These are phyloP conservation scores for Turritis glabra DNA, from an alignment of 345 rosid species.

Conservation along the genomic window DNA sequence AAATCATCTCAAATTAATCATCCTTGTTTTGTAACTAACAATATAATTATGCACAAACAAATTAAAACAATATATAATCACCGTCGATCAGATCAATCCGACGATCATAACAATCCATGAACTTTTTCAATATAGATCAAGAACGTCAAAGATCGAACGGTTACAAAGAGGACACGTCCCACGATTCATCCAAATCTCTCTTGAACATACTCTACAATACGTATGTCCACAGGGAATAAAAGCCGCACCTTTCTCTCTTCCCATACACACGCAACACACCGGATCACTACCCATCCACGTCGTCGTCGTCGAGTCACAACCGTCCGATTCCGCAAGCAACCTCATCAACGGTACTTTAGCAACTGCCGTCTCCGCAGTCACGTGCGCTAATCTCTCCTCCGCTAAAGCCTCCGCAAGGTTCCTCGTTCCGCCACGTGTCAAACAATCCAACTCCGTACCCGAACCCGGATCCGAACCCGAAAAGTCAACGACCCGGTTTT, in stretches of 20 bases:
- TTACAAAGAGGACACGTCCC: conserved; percentile 79
- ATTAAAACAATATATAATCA: neutral
- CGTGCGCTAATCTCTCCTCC: conserved; percentile 64
- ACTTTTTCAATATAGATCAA: conserved; percentile 56
- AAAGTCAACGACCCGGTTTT: conserved; percentile 17
- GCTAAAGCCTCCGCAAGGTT: conserved; percentile 81
- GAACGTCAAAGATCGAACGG: conserved; percentile 71
- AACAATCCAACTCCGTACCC: conserved; percentile 25
- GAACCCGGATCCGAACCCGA: neutral
- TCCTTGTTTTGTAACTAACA: neutral
- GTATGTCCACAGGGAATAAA: conserved; percentile 93
- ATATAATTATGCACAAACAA: conserved; percentile 20
- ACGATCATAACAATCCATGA: conserved; percentile 5
- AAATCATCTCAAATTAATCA: too few species aligned
- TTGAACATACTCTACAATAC: conserved; percentile 73
- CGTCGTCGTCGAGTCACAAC: conserved; percentile 20
- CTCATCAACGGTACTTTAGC: conserved; percentile 66
- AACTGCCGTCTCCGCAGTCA: neutral
- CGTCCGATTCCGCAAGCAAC: conserved; percentile 41
- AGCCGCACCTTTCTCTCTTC: conserved; percentile 85
- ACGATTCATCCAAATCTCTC: conserved; percentile 64
- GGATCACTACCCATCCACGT: conserved; percentile 45
- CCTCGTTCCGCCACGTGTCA: conserved; percentile 40
- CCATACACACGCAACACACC: conserved; percentile 95
- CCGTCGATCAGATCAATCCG: conserved; percentile 21